Evolutionary conservation across 2,329 filamentous ascomycete species (phyloP), one percentile per base, ranked within the genome.

Genomic region (Thielaviopsis populi): DNA sequence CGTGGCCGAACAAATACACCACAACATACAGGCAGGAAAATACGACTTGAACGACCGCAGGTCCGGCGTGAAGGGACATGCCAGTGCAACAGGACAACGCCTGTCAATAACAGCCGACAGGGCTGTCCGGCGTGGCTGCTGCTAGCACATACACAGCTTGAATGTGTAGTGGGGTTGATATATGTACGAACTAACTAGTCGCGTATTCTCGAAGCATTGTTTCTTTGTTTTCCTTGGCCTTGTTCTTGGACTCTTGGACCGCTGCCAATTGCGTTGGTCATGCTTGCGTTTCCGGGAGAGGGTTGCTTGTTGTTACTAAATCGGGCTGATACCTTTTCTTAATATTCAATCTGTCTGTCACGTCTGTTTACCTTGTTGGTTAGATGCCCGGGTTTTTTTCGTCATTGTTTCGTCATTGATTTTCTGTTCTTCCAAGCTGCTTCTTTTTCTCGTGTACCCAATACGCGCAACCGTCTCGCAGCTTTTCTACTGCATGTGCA

Each of bases 41-140:
- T 97, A 97, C 73, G 91, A 99, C 75, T 77, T 97, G 69, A 95
- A 96, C 72, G 92, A 97, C 74, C 82, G 92, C 71, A 83, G 91
- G 71, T 92, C 88, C 67, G 94, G 94, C 30, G 91, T 99, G 67
- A 97, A 96, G 75, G 85, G 86, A 63, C 74, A 85, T 68, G 74
- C 81, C 68, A 72, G 84, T 69, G 73, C 76, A 61, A 73, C 70
- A 65, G 71, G 74, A 67, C 74, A 78, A 66, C 79, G 76, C 67
- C 68, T 85, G 59, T 70, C 73, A 1, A 69, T 68, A 10, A 71
- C 76, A 11, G 73, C 74, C 6, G 72, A 67, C 62, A 78, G 76
- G 68, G 72, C 72, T 8, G 68, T 71, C 15, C 73, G 70, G 13
- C 75, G 75, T 8, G 76, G 77, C 2, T 82, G 80, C 68, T 83